Base-by-base conservation (phyloP, 768 basidiomycete species). In the Suillus variegatus region DNA sequence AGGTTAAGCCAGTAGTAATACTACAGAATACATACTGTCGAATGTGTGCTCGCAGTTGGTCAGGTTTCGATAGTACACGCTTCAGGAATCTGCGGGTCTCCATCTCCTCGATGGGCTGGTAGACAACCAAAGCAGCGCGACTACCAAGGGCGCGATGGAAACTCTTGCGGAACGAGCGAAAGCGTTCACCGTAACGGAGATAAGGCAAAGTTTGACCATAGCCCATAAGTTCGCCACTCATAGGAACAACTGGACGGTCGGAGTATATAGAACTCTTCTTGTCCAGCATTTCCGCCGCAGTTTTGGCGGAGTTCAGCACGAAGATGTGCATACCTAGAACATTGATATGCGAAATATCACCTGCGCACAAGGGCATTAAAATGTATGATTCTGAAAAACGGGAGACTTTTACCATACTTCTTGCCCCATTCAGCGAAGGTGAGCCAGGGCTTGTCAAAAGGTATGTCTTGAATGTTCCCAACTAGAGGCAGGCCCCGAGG, bases 211-310 rank as follows among this genome's bases (percentile, higher is more conserved):
- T 57, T 7, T 68, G 55, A 1, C 6, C 2, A 41, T 61, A 58
- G 0, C 67, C 68, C 80, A 65, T 64, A 44, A 74, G 63, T 66
- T 36, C 38, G 66, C 72, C 71, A 6, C 1, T 63, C 62, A 8
- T 61, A 60, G 16, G n/a, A 20, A 22, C 62, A 25, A 13, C 43
- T 54, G 3, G 13, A 13, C 10, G 72, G 62, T 8, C 70, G 16
- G 86, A 86, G 69, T 85, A 87, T 55, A 84, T 83, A n/a, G 80
- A 70, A 61, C 85, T 82, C 60, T 84, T 79, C 69, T 81, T 85
- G 49, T 86, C 86, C 35, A 88, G 75, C 25, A 88, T 73, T 61
- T 82, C 84, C 12, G 78, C 77, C 41, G 80, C 79, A 7, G 79
- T 81, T 65, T 81, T 76, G 66, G 76, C 66, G 64, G 80, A 81